A percentile compares a stretch with the other conserved stretches of the same genome.
Conservation (phyloP, 495 filamentous ascomycete genomes). For the Daldinia vernicosa region DNA sequence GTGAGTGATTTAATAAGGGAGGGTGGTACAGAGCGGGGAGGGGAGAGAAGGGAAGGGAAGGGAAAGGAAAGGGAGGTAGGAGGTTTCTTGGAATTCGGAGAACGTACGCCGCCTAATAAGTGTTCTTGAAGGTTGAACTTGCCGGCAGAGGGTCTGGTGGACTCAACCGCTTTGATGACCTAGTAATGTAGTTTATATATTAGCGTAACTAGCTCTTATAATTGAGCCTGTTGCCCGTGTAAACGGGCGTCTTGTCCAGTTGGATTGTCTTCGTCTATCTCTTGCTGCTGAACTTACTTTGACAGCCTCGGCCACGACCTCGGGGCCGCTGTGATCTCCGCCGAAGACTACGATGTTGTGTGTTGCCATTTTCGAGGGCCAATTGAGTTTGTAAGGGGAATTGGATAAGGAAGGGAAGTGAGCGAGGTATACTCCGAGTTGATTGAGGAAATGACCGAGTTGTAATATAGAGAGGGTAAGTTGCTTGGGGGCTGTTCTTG, state of each 20-base stretch:
- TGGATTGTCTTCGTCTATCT: neutral
- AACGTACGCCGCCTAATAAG: constrained; percentile 88
- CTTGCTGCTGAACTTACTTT: constrained; percentile 71
- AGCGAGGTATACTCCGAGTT: neutral
- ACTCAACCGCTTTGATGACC: constrained; percentile 80
- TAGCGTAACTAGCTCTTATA: constrained; percentile 9
- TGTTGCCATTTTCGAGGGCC: constrained; percentile 53
- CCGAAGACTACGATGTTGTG: constrained; percentile 74
- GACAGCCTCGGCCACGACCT: constrained; percentile 80
- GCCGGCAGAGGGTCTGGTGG: constrained; percentile 67
- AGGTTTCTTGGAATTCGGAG: neutral
- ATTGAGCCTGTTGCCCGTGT: neutral
- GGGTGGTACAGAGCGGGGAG: too few species aligned
- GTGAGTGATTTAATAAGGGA: neutral
- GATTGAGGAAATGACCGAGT: neutral
- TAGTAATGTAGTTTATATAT: constrained; percentile 46
- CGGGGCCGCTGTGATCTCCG: constrained; percentile 95
- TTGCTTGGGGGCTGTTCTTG: neutral
- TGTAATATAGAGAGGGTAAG: constrained; percentile 1
- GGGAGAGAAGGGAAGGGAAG: too few species aligned
- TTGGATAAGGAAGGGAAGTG: neutral
- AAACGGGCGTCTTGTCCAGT: neutral
- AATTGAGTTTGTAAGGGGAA: constrained; percentile 4
- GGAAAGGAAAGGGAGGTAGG: neutral
- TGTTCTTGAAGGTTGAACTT: constrained; percentile 94